phyloP scores from a whole-genome alignment of 352 stramenopile genomes.

The Pythium guiyangense region DNA sequence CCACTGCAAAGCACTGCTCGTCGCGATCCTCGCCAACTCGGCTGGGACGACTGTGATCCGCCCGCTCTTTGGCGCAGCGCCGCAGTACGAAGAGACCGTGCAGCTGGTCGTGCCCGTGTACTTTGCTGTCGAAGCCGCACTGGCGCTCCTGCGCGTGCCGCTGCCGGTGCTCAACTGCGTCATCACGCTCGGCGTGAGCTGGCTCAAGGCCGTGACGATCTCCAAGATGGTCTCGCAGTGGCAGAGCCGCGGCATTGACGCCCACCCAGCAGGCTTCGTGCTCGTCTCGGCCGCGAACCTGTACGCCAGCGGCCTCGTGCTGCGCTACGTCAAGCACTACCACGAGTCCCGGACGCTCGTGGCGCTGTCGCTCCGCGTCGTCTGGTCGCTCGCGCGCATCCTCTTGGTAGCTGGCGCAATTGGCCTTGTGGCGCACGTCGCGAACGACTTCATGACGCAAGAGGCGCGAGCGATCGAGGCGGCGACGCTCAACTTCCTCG shows the following conservation, averaged over 20 bases:
- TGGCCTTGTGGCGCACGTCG: slow-evolving; percentile 48
- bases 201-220: slow-evolving; percentile 71
- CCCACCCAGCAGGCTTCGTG: slow-evolving; percentile 57
- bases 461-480: slow-evolving; percentile 48
- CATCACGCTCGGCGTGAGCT: slow-evolving; percentile 56
- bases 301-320: slow-evolving; percentile 56
- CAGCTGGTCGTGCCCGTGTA: slow-evolving; percentile 59
- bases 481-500: slow-evolving; percentile 43
- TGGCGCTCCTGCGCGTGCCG: slow-evolving; percentile 38
- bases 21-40: slow-evolving; percentile 55
- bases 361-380: slow-evolving; percentile 23
- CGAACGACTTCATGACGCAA: slow-evolving; percentile 50
- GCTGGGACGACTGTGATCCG: slow-evolving; percentile 62
- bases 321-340: slow-evolving; percentile 55
- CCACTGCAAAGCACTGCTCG: slow-evolving; percentile 42
- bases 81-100: slow-evolving; percentile 55
- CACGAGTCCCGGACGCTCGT: slow-evolving; percentile 29
- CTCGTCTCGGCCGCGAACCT: slow-evolving; percentile 61
- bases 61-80: slow-evolving; percentile 44
- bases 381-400: slow-evolving; percentile 48
- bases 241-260: slow-evolving; percentile 26
- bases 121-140: slow-evolving; percentile 31
- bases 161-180: slow-evolving; percentile 39
- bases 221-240: slow-evolving; percentile 61
- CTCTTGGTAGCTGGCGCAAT: slow-evolving; percentile 29